Base-by-base conservation (phyloP, 2,329 filamentous ascomycete genomes). In the Cordyceps javanica region DNA sequence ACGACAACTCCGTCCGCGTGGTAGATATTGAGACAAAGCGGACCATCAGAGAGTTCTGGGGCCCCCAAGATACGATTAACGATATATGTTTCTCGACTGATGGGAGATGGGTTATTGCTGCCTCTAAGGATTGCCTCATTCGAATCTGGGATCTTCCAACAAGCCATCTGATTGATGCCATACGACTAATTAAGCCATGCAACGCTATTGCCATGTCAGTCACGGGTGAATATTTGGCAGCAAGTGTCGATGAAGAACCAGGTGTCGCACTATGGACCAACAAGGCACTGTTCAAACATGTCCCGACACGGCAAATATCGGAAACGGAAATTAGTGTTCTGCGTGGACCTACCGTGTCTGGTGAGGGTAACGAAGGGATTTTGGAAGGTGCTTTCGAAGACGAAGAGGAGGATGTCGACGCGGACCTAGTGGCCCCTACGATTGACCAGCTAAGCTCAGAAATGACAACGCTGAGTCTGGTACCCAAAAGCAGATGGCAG, bases 191-290 rank as follows among this genome's bases (percentile, higher is more conserved):
- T 57, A 88, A 82, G 55, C 86, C 87, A 11, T 96, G 92, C 70
- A 94, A 86, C 16, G 87, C 91, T 2, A 77, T 99, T 13, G 85
- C 92, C 8, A 96, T 97, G 77, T 96, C 94, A 0, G 80, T 80
- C 1, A 96, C 91, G 0, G 94, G 93, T 14, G 94, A 99, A 67
- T 97, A 91, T 66, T 81, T 99, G n/a, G 94, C 94, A 3, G 94
- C 92, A 3, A 88, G 91, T 0, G 86, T 91, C 55, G 85, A 91
- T 55, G 89, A 88, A 58, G 85, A 87, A 62, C 82, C 96, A 1
- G 94, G 94, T 13, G 87, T 99, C n/a, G 87, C 90, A 64, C 83
- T 99, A 49, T 99, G 94, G 93, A 97, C 90, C 23, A 99, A 99
- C 73, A 90, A 90, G 67, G 88, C 89, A 0, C 78, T 97, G 1